These are phyloP conservation scores for Phaeomoniella chlamydospora DNA, from an alignment of 2,329 filamentous ascomycete genomes.

Conservation along the genomic window DNA sequence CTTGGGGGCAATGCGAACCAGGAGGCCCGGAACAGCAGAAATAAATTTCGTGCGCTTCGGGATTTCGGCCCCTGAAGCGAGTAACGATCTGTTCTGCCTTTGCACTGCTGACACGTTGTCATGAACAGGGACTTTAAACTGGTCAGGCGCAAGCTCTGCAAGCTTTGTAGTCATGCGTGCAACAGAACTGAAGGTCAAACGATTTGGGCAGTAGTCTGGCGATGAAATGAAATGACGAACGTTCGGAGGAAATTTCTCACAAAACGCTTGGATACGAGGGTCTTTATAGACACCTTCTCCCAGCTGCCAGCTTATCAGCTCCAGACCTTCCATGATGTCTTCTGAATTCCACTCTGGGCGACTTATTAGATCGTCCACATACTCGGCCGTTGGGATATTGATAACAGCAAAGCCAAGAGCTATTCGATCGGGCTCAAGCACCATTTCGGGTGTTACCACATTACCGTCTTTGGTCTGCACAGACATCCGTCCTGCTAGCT, in stretches of 20 bases:
- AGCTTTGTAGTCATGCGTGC: conserved; percentile 55
- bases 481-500: conserved; percentile 47
- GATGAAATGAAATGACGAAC: conserved; percentile 68
- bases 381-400: conserved; percentile 58
- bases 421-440: conserved; percentile 51
- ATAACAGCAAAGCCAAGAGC: conserved; percentile 67
- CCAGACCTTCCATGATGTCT: conserved; percentile 52
- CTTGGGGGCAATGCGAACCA: conserved; percentile 29
- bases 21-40: conserved; percentile 23
- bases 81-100: conserved; percentile 3
- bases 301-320: conserved; percentile 67
- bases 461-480: conserved; percentile 51
- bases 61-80: neutral
- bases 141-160: conserved; percentile 55
- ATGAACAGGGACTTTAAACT: conserved; percentile 57
- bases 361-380: conserved; percentile 54
- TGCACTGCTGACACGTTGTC: conserved; percentile 39
- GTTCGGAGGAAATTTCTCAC: conserved; percentile 41
- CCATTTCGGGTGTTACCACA: conserved; percentile 72
- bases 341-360: conserved; percentile 56
- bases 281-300: conserved; percentile 53
- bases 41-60: neutral
- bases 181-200: conserved; percentile 53
- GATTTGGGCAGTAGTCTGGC: conserved; percentile 59
- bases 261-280: conserved; percentile 52